phyloP scores from a whole-genome alignment of 2,329 filamentous ascomycete genomes.

The Byssoonygena ceratinophila region DNA sequence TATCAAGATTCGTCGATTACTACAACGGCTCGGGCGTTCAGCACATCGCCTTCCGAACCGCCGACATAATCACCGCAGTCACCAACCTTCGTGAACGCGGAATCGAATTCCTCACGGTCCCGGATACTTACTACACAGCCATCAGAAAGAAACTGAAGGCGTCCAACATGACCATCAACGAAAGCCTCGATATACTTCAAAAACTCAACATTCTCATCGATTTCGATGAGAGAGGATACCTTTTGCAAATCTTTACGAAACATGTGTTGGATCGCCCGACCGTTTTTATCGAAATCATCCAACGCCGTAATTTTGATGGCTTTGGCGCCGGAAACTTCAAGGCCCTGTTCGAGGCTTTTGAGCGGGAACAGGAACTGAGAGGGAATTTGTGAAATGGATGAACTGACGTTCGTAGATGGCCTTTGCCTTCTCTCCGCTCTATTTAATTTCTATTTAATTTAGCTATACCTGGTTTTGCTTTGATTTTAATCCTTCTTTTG shows the following conservation, averaged over 20 bases:
- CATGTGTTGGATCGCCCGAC: slow-evolving; percentile 86
- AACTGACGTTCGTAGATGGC: too few relatives aligned
- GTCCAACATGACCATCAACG: slow-evolving; percentile 47
- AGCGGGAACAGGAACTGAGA: slow-evolving; percentile 71
- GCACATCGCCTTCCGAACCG: slow-evolving; percentile 75
- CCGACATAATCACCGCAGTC: slow-evolving; percentile 64
- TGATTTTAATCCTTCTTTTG: too few relatives aligned
- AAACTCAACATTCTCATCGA: slow-evolving; percentile 75
- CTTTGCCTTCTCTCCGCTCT: too few relatives aligned
- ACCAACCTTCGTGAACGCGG: slow-evolving; percentile 62
- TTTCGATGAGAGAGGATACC: slow-evolving; percentile 80
- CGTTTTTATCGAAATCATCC: slow-evolving; percentile 88
- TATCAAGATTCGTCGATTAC: slow-evolving; percentile 52
- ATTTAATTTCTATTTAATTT: neutral
- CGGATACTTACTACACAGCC: slow-evolving; percentile 65
- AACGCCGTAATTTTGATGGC: slow-evolving; percentile 74
- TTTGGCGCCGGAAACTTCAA: slow-evolving; percentile 93
- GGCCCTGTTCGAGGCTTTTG: slow-evolving; percentile 83
- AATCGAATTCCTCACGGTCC: slow-evolving; percentile 78
- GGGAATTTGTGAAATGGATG: slow-evolving; percentile 54
- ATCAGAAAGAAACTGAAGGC: slow-evolving; percentile 60
- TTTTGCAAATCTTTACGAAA: slow-evolving; percentile 63
- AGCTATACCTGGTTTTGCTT: too few relatives aligned
- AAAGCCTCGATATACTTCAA: slow-evolving; percentile 66
- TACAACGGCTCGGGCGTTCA: slow-evolving; percentile 79